Base-by-base conservation (phyloP, 768 basidiomycete species). In the Tremella fuciformis region DNA sequence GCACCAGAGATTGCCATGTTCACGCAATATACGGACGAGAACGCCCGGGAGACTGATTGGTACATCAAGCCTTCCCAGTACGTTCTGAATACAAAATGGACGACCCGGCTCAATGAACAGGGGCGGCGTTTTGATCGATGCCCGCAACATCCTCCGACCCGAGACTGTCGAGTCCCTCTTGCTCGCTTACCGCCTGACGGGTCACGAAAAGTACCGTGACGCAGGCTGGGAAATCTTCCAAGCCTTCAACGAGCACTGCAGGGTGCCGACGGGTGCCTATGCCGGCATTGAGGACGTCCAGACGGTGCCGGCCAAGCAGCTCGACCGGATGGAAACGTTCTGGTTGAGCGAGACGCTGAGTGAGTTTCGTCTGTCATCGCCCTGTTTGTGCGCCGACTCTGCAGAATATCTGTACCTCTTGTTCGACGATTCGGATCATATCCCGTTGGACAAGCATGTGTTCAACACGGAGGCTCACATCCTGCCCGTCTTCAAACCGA, bases 261-360 rank as follows among this genome's bases (percentile, higher is more conserved):
- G 82, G 49, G 79, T 91, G 19, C 78, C 81, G n/a, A 81, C 80
- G 0, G 93, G 92, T 18, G 93, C 92, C 8, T 97, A 88, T 69
- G 88, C 88, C 16, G 84, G 84, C 37, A 81, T 97, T 47, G 76
- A 86, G 58, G 89, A 96, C 70, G 93, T 97, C 9, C 89, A 94
- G 75, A 81, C 84, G 60, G 79, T 86, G 9, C 86, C 87, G 0
- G 83, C 80, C 1, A 79, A 80, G 69, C 80, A 83, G 57, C 86
- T 90, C 62, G 91, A 97, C 77, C 86, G 88, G 75, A 94, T 96
- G 92, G 92, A 97, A 79, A 92, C 92, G 13, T 96, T 93, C 79
- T 83, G 92, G 77, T 81, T 96, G 81, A 89, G 64, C n/a, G 73
- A 68, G 58, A 73, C 70, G 15, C 55, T 72, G 15, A 71, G 70